Evolutionary conservation across 164 flowering plant species (phyloP).

Genomic region (Vitis rotundifolia): DNA sequence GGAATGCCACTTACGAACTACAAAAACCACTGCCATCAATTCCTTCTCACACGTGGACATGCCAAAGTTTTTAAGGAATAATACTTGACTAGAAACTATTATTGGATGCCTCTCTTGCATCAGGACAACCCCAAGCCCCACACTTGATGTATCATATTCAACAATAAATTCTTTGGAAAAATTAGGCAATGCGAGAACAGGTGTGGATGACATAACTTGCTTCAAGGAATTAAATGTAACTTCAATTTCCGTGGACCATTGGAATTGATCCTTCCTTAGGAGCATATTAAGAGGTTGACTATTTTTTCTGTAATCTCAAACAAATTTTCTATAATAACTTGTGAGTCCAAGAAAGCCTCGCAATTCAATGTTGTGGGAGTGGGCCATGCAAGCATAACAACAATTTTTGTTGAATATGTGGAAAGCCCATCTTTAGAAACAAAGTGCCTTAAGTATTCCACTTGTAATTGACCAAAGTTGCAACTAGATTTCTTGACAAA

Average conservation of each 20-base stretch:
- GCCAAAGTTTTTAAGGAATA: no score
- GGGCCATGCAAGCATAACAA: neutral
- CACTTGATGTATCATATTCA: neutral
- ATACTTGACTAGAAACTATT: no score
- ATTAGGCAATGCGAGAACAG: neutral
- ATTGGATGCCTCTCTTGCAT: neutral
- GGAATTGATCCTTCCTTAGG: neutral
- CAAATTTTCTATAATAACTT: neutral
- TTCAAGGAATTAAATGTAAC: neutral
- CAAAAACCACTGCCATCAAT: no score
- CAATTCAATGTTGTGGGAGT: neutral
- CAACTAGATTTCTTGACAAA: constrained; percentile 2
- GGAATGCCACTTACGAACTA: no score
- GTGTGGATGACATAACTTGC: neutral
- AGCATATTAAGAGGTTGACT: neutral
- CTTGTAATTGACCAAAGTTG: neutral
- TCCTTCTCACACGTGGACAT: no score
- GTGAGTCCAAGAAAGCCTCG: neutral
- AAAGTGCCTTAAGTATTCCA: constrained; percentile 9
- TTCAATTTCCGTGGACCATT: neutral
- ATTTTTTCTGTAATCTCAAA: neutral
- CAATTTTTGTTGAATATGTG: neutral
- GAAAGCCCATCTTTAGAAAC: neutral
- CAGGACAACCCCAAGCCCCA: neutral
- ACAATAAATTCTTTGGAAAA: neutral